Evolutionary conservation across 257 asterid genomes (phyloP).

Genomic region (Solanum sitiens): DNA sequence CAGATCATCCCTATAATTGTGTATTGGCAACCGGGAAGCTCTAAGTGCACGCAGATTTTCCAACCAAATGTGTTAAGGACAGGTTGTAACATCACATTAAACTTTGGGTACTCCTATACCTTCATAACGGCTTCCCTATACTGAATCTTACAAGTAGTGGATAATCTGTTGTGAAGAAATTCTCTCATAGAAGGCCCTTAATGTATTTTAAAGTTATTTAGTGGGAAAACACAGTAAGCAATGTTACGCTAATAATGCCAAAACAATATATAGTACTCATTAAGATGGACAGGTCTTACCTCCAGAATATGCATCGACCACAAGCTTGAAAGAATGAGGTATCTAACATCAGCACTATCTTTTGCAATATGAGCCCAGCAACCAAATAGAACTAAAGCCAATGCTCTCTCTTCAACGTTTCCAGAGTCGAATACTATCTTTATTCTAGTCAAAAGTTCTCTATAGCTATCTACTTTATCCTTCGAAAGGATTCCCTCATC

Average conservation of each 20-base stretch:
- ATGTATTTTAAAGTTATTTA: background rate
- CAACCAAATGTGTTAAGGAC: background rate
- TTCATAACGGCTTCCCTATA: background rate
- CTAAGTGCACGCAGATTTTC: background rate
- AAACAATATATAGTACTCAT: background rate
- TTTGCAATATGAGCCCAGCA: conserved; percentile 64
- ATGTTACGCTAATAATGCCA: background rate
- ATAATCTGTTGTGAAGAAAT: background rate
- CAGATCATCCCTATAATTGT: background rate
- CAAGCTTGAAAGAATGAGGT: conserved; percentile 57
- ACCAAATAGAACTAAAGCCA: conserved; percentile 63
- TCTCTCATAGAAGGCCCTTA: background rate
- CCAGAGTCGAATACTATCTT: conserved; percentile 76
- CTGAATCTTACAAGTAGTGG: background rate
- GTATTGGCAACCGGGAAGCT: background rate
- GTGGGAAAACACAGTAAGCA: background rate
- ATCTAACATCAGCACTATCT: conserved; percentile 51
- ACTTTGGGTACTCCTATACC: background rate
- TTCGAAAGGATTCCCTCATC: conserved; percentile 33
- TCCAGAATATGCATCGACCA: conserved; percentile 37
- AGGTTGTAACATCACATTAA: background rate
- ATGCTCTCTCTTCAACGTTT: conserved; percentile 50
- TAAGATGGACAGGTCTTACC: conserved; percentile 22
- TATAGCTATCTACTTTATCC: conserved; percentile 41
- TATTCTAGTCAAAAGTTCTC: conserved; percentile 64